phyloP scores from a whole-genome alignment of 768 basidiomycete genomes.

The Sarcomyxa edulis region DNA sequence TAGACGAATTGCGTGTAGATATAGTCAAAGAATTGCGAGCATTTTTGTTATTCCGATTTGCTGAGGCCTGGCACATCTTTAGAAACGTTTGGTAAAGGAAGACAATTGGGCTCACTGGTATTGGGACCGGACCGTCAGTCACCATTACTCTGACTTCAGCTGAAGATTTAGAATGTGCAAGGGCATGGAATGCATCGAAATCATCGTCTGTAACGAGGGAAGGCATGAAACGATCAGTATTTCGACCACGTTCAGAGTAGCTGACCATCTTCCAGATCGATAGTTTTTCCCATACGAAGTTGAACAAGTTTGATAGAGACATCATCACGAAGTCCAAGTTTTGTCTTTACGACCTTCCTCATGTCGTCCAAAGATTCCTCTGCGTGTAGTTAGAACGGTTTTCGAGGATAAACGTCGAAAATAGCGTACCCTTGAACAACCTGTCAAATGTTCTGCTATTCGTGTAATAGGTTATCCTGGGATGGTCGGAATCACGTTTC shows the following conservation, averaged over 20 bases:
- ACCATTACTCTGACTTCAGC: conserved; percentile 35
- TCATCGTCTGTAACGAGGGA: conserved; percentile 55
- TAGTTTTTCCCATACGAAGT: conserved; percentile 42
- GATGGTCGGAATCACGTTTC: conserved; percentile 33
- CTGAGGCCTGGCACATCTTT: too few relatives aligned
- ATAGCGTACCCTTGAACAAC: conserved; percentile 42
- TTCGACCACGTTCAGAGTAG: conserved; percentile 4
- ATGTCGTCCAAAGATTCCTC: conserved; percentile 58
- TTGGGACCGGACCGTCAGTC: conserved; percentile 8
- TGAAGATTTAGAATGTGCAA: conserved; percentile 29
- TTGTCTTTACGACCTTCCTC: conserved; percentile 52
- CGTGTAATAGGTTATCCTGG: conserved; percentile 41
- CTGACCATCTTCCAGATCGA: conserved; percentile 78
- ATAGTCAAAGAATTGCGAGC: not conserved
- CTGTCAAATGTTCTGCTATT: conserved; percentile 43
- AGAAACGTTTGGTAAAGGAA: too few relatives aligned
- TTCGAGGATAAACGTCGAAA: not conserved
- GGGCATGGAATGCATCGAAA: conserved; percentile 63
- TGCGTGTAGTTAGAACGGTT: conserved; percentile 18
- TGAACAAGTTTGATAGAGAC: conserved; percentile 38
- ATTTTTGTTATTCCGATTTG: too few relatives aligned
- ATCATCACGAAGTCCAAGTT: conserved; percentile 45
- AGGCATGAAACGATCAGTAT: conserved; percentile 1
- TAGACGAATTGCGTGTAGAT: too few relatives aligned
- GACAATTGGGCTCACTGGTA: too few relatives aligned